Base-by-base conservation (phyloP, 768 basidiomycete species). In the Gymnopilus dilepis region DNA sequence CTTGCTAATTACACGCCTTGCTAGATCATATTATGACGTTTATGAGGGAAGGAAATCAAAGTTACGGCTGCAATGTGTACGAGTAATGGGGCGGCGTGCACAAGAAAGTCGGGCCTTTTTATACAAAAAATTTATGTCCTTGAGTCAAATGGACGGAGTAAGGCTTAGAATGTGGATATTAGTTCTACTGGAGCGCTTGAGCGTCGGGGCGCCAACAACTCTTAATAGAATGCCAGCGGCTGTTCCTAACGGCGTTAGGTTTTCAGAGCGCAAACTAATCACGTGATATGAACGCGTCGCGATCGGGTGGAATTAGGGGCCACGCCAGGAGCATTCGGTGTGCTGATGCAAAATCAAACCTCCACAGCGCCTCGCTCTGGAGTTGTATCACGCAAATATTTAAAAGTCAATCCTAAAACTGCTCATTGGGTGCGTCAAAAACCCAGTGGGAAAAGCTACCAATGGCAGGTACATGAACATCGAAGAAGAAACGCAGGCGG, bases 11-110 rank as follows among this genome's bases (percentile, higher is more conserved):
- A n/a, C n/a, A n/a, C n/a, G n/a, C n/a, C 28, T 57, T 47, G 40
- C 1, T 57, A 88, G 87, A 88, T 65, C 86, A 89, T 69, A 87
- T 89, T 64, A 74, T 88, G 59, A 82, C 85, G 1, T 86, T 87
- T 65, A 81, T 79, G n/a, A 77, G 89, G 12, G 89, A 90, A 72
- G 89, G 89, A 2, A 83, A 83, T 68, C 74, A 79, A 37, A 82
- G 77, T 11, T 89, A 85, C 62, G 86, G 84, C 2, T 89, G 86
- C 60, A 75, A 79, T 58, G 68, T 78, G 1, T 78, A 70, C 52
- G 72, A 75, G 21, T 79, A 67, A 70, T 22, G 4, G 17, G 34
- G 22, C 11, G n/a, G n/a, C n/a, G n/a, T n/a, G n/a, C n/a, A n/a
- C n/a, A n/a, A n/a, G n/a, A n/a, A n/a, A n/a, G n/a, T n/a, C n/a